Percentiles rank a stretch among this genome's conserved stretches.
These are phyloP conservation scores for Linderniella brevidens DNA, from an alignment of 257 asterid species.

Conservation along the genomic window DNA sequence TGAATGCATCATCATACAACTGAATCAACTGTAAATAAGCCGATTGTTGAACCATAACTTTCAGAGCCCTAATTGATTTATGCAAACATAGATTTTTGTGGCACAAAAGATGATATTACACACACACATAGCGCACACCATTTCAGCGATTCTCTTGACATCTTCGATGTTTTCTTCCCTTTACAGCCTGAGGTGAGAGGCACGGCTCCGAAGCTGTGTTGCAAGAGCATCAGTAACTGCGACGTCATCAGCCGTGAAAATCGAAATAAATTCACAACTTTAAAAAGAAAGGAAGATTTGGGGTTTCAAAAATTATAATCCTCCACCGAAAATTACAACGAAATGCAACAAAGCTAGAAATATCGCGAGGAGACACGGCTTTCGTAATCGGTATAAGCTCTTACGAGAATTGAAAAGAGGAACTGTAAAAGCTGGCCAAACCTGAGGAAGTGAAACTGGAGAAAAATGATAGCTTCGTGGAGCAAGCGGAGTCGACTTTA, in stretches of 20 bases:
- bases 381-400: no score
- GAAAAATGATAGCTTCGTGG: no score
- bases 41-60: not conserved
- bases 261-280: conserved; percentile 15
- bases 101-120: not conserved
- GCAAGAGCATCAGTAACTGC: conserved; percentile 35
- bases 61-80: not conserved
- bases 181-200: conserved; percentile 41
- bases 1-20: not conserved
- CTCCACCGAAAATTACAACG: not conserved
- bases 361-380: no score
- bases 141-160: conserved; percentile 58
- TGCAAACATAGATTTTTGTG: not conserved
- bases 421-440: no score
- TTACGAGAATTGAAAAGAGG: no score
- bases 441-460: no score
- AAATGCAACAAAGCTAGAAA: no score
- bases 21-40: not conserved
- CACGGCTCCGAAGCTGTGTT: conserved; percentile 42
- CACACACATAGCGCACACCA: conserved; percentile 29
- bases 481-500: no score
- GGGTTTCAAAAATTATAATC: not conserved
- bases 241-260: conserved; percentile 17
- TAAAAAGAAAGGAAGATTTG: not conserved
- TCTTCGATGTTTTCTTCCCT: conserved; percentile 50